Evolutionary conservation across 2,329 filamentous ascomycete species (phyloP).

Genomic region (Cladophialophora exuberans): DNA sequence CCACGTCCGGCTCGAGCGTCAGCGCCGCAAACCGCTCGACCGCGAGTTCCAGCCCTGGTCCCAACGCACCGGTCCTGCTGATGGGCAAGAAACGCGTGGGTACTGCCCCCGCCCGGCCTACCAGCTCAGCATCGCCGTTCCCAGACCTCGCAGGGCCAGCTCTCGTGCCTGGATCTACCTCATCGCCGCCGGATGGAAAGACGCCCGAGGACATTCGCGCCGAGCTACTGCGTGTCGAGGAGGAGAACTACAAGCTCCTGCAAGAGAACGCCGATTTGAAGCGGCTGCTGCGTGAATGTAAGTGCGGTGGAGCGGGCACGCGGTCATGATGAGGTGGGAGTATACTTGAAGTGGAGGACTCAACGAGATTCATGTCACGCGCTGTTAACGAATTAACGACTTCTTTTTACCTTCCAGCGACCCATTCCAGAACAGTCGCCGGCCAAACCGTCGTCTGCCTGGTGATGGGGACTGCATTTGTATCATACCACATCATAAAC

Average conservation of each 20-base stretch:
- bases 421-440: too few relatives aligned
- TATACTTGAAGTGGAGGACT: too few relatives aligned
- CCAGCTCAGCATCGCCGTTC: background rate
- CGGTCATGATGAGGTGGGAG: slow-evolving; percentile 12
- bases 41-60: slow-evolving; percentile 19
- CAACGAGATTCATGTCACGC: too few relatives aligned
- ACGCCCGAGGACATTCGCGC: slow-evolving; percentile 27
- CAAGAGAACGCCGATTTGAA: slow-evolving; percentile 85
- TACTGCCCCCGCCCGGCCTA: background rate
- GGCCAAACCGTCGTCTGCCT: too few relatives aligned
- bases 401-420: too few relatives aligned
- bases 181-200: background rate
- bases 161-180: background rate
- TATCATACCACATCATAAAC: too few relatives aligned
- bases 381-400: too few relatives aligned
- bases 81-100: slow-evolving; percentile 2
- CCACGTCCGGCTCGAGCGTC: slow-evolving; percentile 26
- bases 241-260: slow-evolving; percentile 59
- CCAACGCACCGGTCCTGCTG: slow-evolving; percentile 5
- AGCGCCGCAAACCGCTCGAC: slow-evolving; percentile 25
- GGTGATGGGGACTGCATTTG: too few relatives aligned
- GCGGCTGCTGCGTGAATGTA: slow-evolving; percentile 64
- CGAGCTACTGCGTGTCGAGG: slow-evolving; percentile 35
- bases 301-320: slow-evolving; percentile 24
- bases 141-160: background rate